phyloP scores from a whole-genome alignment of 495 filamentous ascomycete species.

The Tuber aestivum region DNA sequence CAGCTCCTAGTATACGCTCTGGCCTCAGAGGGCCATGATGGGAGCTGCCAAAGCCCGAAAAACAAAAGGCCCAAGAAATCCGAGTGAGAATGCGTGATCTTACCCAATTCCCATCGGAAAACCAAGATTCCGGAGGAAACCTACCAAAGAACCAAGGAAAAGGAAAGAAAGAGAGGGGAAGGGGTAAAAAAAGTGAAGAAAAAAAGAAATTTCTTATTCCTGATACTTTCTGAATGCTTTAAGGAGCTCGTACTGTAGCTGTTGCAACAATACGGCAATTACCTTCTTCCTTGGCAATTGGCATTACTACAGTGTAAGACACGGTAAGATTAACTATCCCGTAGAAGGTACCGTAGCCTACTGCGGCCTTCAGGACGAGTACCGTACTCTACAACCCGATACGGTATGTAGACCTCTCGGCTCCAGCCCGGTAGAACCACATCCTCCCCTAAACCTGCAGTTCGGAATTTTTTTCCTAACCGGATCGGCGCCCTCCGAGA shows the following conservation, averaged over 20 bases:
- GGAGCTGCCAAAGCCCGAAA: not conserved
- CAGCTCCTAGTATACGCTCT: not conserved
- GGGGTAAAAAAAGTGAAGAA: no score
- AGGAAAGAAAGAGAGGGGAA: not conserved
- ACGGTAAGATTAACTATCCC: not conserved
- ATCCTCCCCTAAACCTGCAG: not conserved
- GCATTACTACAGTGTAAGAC: not conserved
- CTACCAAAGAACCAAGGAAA: not conserved
- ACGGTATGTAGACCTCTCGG: not conserved
- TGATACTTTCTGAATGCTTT: not conserved
- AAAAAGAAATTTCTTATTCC: not conserved
- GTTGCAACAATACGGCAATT: not conserved
- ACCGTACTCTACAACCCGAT: not conserved
- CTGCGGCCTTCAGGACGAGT: not conserved
- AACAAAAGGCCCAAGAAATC: not conserved
- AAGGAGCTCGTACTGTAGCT: not conserved
- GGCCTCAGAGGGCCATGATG: not conserved
- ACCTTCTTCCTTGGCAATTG: not conserved
- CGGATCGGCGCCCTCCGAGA: not conserved
- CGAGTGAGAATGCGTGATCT: constrained; percentile 1
- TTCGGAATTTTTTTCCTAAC: not conserved
- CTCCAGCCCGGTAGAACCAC: not conserved
- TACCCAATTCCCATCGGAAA: not conserved
- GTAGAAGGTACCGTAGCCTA: not conserved
- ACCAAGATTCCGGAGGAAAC: no score